Conservation (phyloP, 2,329 filamentous ascomycete genomes). For the Penicillium sp. region DNA sequence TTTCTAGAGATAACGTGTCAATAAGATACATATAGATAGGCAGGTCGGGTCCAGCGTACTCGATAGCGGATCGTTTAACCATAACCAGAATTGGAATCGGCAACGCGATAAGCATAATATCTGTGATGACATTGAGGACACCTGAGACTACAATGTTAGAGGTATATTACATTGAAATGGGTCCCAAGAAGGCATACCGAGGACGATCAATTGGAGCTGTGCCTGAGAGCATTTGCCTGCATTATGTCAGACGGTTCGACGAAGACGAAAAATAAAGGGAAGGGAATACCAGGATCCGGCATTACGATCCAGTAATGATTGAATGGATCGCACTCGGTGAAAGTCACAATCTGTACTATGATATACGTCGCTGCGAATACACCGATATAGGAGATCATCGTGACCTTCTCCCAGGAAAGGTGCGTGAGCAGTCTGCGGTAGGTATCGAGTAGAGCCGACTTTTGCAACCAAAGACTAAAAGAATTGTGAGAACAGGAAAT, state of each 20-base stretch:
- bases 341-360: slow-evolving; percentile 15
- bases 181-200: slow-evolving; percentile 5
- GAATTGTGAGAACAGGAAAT: slow-evolving; percentile 1
- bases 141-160: not conserved
- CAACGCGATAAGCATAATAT: slow-evolving; percentile 15
- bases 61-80: slow-evolving; percentile 9
- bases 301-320: slow-evolving; percentile 18
- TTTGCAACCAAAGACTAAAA: slow-evolving; percentile 19
- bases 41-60: slow-evolving; percentile 1
- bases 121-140: slow-evolving; percentile 14
- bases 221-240: slow-evolving; percentile 12
- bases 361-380: slow-evolving; percentile 15
- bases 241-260: slow-evolving; percentile 1
- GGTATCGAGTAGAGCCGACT: slow-evolving; percentile 17
- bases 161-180: not conserved
- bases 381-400: slow-evolving; percentile 11
- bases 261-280: not conserved
- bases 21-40: not conserved
- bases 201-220: slow-evolving; percentile 17
- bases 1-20: slow-evolving; percentile 6
- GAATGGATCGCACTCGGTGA: slow-evolving; percentile 19
- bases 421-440: slow-evolving; percentile 14
- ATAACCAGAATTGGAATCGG: slow-evolving; percentile 14
- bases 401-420: slow-evolving; percentile 15
- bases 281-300: slow-evolving; percentile 13